phyloP scores from a whole-genome alignment of 164 flowering plant species.

The Liriodendron chinense region DNA sequence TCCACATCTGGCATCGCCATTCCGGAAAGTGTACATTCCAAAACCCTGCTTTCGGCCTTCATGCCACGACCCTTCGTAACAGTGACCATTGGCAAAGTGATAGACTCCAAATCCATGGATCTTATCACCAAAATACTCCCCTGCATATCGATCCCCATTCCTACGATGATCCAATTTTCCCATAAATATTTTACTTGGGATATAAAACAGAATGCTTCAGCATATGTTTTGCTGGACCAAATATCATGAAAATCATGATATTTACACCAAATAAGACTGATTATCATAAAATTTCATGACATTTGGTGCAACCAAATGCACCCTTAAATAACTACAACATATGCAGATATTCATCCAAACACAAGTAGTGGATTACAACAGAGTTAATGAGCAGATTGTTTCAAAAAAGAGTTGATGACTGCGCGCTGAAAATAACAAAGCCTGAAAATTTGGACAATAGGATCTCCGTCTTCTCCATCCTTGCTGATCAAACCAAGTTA shows the following conservation, averaged over 20 bases:
- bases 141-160: slow-evolving; percentile 92
- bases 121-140: slow-evolving; percentile 96
- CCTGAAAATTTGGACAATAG: neutral
- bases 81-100: slow-evolving; percentile 90
- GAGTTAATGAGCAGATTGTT: neutral
- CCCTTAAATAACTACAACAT: too few species aligned
- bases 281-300: too few species aligned
- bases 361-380: neutral
- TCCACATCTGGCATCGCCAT: slow-evolving; percentile 68
- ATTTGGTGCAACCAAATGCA: too few species aligned
- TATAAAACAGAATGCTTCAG: neutral
- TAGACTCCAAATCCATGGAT: slow-evolving; percentile 96
- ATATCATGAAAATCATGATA: too few species aligned
- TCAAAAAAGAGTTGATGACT: too few species aligned
- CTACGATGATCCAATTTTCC: slow-evolving; percentile 16
- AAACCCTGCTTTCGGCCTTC: slow-evolving; percentile 93
- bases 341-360: neutral
- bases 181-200: neutral
- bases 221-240: too few species aligned
- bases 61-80: slow-evolving; percentile 97
- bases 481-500: neutral
- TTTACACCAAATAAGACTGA: too few species aligned
- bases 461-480: neutral
- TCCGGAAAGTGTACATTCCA: slow-evolving; percentile 88
- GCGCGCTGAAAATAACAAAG: neutral